Base-by-base conservation (phyloP, 306 rosid species). In the Canavalia ensiformis region DNA sequence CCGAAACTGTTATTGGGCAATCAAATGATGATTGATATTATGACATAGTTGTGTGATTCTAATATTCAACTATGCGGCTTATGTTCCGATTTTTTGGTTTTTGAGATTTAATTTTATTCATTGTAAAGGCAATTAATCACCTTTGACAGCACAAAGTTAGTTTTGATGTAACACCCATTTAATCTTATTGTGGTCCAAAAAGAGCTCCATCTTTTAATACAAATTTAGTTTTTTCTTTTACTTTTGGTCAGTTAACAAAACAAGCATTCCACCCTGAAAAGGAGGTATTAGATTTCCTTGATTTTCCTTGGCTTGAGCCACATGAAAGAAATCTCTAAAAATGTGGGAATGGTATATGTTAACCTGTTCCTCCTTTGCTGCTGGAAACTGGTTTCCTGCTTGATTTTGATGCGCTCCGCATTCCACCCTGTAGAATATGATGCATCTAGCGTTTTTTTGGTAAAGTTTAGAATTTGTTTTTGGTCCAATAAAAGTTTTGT, bases 261-360 rank as follows among this genome's bases (percentile, higher is more conserved):
- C 25, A 18, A 18, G 25, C 25, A 75, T 87, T 93, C 56, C 7
- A 86, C 77, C 88, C 90, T 2, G 97, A 95, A 76, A 93, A 79
- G 80, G 98, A 93, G 80, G 88, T 93, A 68, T 95, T 95, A 67
- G 88, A 95, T 76, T 93, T 95, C 87, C 85, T 95, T 8, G 94
- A 92, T 37, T 90, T 89, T 86, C 94, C 98, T 69, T 93, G 96
- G 97, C 90, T 91, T 77, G 93, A 90, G 86, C 97, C 98, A 56
- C 88, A 88, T 5, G 88, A 95, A 83, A 93, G 99, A 82, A 93
- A 95, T 88, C 87, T 95, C 45, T 95, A 86, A 95, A 86, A 95
- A 29, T 46, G 2, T 49, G 5, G 0, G 46, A 57, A 75, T 29
- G 41, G 46, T 71, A 71, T 42, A 35, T 31, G 9, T 33, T 41